A percentile compares a stretch with the other conserved stretches of the same genome.
Evolutionary conservation across 1,284 basidiomycete genomes (phyloP).

Genomic region (Cutaneotrichosporon spelunceum): DNA sequence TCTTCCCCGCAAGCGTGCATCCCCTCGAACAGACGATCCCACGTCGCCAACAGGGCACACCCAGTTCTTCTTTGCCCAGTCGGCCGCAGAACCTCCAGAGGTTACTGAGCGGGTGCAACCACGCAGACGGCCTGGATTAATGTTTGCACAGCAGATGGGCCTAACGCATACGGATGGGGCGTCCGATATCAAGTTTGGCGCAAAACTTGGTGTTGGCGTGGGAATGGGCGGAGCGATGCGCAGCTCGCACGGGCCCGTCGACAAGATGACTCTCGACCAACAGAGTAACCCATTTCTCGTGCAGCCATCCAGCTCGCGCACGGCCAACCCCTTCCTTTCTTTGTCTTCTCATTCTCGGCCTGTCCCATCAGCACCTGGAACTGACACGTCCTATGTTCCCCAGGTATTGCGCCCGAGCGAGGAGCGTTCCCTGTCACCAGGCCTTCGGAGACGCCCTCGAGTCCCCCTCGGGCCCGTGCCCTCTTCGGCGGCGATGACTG

Average conservation of each 20-base stretch:
- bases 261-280: conserved; percentile 32
- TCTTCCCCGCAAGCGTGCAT: conserved; percentile 50
- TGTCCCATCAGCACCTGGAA: conserved; percentile 12
- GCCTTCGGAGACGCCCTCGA: background rate
- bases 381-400: conserved; percentile 21
- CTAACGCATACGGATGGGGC: conserved; percentile 15
- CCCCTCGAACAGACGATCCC: background rate
- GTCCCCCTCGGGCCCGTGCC: background rate
- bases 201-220: conserved; percentile 37
- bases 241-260: conserved; percentile 27
- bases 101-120: conserved; percentile 16
- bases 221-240: conserved; percentile 42
- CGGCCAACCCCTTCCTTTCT: background rate
- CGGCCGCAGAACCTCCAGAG: conserved; percentile 2
- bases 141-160: conserved; percentile 49
- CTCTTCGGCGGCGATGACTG: background rate
- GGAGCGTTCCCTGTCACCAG: conserved; percentile 21
- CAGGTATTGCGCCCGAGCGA: conserved; percentile 16
- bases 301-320: background rate
- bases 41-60: conserved; percentile 38
- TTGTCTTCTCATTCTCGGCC: background rate
- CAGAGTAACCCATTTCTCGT: conserved; percentile 39
- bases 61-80: conserved; percentile 36
- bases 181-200: conserved; percentile 20
- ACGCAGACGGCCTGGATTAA: conserved; percentile 40